phyloP scores from a whole-genome alignment of 768 basidiomycete species.

The Pleurotus sapidus region DNA sequence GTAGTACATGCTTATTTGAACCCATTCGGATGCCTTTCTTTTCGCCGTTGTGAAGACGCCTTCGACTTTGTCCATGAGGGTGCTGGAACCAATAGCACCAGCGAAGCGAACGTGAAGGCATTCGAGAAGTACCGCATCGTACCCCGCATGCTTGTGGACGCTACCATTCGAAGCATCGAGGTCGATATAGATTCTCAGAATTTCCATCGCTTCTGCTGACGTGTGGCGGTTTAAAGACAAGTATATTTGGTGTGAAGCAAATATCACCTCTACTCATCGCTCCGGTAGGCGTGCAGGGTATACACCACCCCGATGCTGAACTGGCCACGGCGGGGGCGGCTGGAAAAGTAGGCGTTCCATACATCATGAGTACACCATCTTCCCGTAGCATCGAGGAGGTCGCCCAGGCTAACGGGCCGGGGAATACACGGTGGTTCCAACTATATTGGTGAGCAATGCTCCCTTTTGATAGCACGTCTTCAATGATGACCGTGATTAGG shows the following conservation, averaged over 20 bases:
- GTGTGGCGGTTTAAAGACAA: conserved; percentile 40
- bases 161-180: conserved; percentile 54
- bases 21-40: no score
- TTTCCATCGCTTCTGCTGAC: not conserved
- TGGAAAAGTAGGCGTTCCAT: conserved; percentile 56
- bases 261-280: conserved; percentile 62
- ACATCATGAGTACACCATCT: conserved; percentile 73
- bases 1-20: not conserved
- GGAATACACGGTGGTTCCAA: conserved; percentile 69
- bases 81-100: conserved; percentile 68
- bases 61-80: conserved; percentile 77
- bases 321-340: conserved; percentile 67
- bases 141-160: conserved; percentile 71
- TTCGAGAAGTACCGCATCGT: conserved; percentile 70
- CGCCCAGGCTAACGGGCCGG: conserved; percentile 63
- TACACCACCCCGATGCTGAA: conserved; percentile 69
- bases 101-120: conserved; percentile 59
- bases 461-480: not conserved
- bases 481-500: conserved; percentile 32
- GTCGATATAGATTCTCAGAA: conserved; percentile 29
- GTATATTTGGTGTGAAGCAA: conserved; percentile 64
- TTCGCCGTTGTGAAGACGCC: conserved; percentile 34
- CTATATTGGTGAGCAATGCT: conserved; percentile 59
- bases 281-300: conserved; percentile 76
- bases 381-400: conserved; percentile 72